Base-by-base conservation (phyloP, 345 rosid genomes). In the Lepidium didymum region DNA sequence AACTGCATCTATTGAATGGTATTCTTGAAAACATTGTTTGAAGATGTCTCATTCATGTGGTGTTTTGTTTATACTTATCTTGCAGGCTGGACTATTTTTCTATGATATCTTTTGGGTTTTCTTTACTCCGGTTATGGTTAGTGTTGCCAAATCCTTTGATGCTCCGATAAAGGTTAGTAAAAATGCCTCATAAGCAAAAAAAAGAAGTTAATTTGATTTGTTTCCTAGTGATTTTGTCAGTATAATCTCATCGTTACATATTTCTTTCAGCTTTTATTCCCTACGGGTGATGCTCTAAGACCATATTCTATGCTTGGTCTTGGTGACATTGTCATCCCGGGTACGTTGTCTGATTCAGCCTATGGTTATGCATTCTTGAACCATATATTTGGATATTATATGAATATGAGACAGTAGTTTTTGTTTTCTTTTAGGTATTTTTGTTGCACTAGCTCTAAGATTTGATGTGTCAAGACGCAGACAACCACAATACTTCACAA, bases 261-360 rank as follows among this genome's bases (percentile, higher is more conserved):
- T 45, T 40, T 29, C 19, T 37, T 78, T 73, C 81, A 94, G 99
- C 96, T 94, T 70, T 81, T 94, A 71, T 94, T 94, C 85, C 97
- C 99, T 51, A 94, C 97, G 3, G 85, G 82, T 1, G 92, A 87
- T 74, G 25, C 82, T 45, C 73, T 74, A 29, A 80, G 99, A 14
- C 99, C 99, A 40, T 94, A 77, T 80, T 94, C 99, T 77, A 89
- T 94, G 99, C 96, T 94, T 75, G 97, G 99, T 23, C 99, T 94
- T 81, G 99, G 99, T 72, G 99, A 91, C 62, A 91, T 94, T 81
- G 99, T 94, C 69, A 91, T 94, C 54, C 99, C 99, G 4, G 99
- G 99, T 91, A 86, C 57, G 79, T 67, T 12, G 16, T 29, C 7
- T 33, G 40, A 37, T 64, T n/a, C 29, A 33, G 29, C 18, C 44